Evolutionary conservation across 768 basidiomycete genomes (phyloP).

Genomic region (Rhodosporidiobolus sp.): DNA sequence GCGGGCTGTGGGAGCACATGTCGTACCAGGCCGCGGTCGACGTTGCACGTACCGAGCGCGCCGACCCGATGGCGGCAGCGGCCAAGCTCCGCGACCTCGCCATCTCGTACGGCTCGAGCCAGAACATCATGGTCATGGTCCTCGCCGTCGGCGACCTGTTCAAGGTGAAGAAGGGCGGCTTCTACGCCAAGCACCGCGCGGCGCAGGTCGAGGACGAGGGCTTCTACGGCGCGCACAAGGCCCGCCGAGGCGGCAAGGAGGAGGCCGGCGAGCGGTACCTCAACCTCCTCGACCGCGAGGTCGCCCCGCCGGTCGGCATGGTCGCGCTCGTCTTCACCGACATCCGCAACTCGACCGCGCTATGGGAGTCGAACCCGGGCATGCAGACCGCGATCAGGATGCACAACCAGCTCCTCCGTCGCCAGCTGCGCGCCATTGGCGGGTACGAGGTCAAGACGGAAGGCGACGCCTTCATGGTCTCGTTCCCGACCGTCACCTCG

Average conservation of each 20-base stretch:
- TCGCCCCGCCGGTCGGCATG: slow-evolving; percentile 78
- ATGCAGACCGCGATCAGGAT: slow-evolving; percentile 90
- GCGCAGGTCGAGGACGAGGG: slow-evolving; percentile 53
- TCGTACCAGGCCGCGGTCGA: slow-evolving; percentile 94
- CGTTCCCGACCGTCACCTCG: slow-evolving; percentile 81
- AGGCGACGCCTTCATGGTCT: slow-evolving; percentile 98
- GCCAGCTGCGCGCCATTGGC: slow-evolving; percentile 80
- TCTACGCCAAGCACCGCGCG: slow-evolving; percentile 40
- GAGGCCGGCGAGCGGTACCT: slow-evolving; percentile 48
- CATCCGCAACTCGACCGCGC: slow-evolving; percentile 90
- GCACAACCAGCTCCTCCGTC: slow-evolving; percentile 81
- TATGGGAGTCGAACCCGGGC: slow-evolving; percentile 93
- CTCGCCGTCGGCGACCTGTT: slow-evolving; percentile 78
- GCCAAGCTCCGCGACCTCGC: slow-evolving; percentile 96
- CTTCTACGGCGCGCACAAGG: slow-evolving; percentile 51
- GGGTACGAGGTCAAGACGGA: slow-evolving; percentile 99
- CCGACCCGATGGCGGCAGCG: slow-evolving; percentile 81
- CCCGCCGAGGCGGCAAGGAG: slow-evolving; percentile 30
- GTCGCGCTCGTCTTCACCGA: slow-evolving; percentile 95
- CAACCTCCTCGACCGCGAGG: slow-evolving; percentile 64
- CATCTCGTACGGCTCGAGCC: slow-evolving; percentile 90
- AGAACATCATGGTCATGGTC: slow-evolving; percentile 97
- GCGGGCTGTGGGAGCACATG: slow-evolving; percentile 88
- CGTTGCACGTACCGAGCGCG: slow-evolving; percentile 72
- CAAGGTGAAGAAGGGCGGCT: slow-evolving; percentile 44